Conservation (phyloP, 2,329 filamentous ascomycete genomes). For the Xylariaceae sp. region DNA sequence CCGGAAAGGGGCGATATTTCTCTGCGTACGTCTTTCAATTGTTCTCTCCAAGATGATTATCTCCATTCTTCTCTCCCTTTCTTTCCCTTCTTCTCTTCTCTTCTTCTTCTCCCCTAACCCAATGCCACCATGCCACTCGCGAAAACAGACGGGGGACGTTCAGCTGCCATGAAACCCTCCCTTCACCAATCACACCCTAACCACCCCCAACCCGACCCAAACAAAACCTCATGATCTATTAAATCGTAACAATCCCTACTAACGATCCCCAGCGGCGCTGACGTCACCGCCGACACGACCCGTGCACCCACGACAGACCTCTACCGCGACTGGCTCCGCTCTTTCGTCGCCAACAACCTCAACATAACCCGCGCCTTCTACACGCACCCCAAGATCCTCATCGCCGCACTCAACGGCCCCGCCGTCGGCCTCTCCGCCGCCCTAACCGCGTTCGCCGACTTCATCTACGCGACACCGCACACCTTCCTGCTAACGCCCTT, state of each 20-base stretch:
- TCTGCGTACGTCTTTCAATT: conserved; percentile 62
- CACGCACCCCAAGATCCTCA: conserved; percentile 87
- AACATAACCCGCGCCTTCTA: conserved; percentile 88
- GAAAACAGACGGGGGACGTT: too few species aligned
- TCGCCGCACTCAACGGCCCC: conserved; percentile 87
- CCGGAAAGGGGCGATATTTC: conserved; percentile 78
- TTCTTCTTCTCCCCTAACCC: not conserved
- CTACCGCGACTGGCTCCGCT: conserved; percentile 55
- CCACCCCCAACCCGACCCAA: too few species aligned
- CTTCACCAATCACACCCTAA: too few species aligned
- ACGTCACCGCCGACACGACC: conserved; percentile 16
- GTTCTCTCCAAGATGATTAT: too few species aligned
- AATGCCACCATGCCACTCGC: not conserved
- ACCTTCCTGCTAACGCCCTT: conserved; percentile 89
- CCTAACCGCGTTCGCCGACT: conserved; percentile 77
- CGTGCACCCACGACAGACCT: conserved; percentile 25
- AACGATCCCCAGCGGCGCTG: conserved; percentile 18
- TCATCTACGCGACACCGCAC: conserved; percentile 79
- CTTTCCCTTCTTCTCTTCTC: not conserved
- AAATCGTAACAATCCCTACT: not conserved
- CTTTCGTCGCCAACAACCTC: conserved; percentile 80
- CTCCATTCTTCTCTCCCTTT: too few species aligned
- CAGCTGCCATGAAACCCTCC: not conserved
- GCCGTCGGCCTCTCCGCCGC: conserved; percentile 85
- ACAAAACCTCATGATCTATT: too few species aligned